A percentile compares a stretch with the other conserved stretches of the same genome.
Conservation (phyloP, 768 basidiomycete genomes). For the Sarcodon sp. region DNA sequence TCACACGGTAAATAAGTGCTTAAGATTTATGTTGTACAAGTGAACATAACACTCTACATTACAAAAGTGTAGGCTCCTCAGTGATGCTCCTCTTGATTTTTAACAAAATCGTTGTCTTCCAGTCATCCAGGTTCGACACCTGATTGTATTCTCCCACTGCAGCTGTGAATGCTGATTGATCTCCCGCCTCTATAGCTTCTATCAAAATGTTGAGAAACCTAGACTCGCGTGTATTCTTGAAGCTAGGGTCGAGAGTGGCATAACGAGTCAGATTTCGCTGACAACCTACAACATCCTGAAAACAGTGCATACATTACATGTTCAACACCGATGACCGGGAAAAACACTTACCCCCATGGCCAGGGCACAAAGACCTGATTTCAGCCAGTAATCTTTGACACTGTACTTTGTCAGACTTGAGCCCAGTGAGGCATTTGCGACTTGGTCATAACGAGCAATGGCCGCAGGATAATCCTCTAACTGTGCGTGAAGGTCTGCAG, state of each 20-base stretch:
- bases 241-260: conserved; percentile 71
- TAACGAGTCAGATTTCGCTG: conserved; percentile 72
- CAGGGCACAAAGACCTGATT: conserved; percentile 75
- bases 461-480: conserved; percentile 78
- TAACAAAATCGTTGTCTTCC: conserved; percentile 88
- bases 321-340: background rate
- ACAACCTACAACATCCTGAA: conserved; percentile 75
- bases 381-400: conserved; percentile 96
- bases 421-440: conserved; percentile 70
- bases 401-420: conserved; percentile 93
- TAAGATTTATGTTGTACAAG: too few relatives aligned
- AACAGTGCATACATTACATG: background rate
- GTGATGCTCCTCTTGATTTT: conserved; percentile 79
- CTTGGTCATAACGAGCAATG: conserved; percentile 81
- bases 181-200: conserved; percentile 64
- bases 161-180: conserved; percentile 62
- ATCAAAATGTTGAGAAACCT: conserved; percentile 73
- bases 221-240: conserved; percentile 80
- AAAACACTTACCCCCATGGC: conserved; percentile 61
- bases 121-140: conserved; percentile 85
- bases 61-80: conserved; percentile 29
- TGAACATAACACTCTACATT: background rate
- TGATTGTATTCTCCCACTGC: conserved; percentile 91
- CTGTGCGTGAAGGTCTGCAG: conserved; percentile 89
- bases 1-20: too few relatives aligned